phyloP scores from a whole-genome alignment of 2,329 filamentous ascomycete genomes.

The Albifimbria verrucaria region DNA sequence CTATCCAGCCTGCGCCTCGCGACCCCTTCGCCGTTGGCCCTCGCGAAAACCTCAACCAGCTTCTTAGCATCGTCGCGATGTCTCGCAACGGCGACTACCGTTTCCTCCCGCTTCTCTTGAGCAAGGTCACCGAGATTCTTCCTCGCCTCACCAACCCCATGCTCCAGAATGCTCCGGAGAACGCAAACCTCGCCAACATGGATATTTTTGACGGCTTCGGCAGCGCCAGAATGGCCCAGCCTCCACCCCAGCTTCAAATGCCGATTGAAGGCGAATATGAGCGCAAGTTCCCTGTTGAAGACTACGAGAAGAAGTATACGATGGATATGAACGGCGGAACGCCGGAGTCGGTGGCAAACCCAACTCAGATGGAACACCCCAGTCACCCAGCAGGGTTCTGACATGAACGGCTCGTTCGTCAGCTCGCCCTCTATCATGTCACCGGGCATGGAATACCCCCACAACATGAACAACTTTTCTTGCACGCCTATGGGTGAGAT shows the following conservation, averaged over 20 bases:
- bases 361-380: slow-evolving; percentile 27
- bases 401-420: slow-evolving; percentile 48
- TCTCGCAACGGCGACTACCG: slow-evolving; percentile 74
- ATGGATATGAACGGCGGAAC: slow-evolving; percentile 31
- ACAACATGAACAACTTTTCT: slow-evolving; percentile 40
- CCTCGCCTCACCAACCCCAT: slow-evolving; percentile 60
- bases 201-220: slow-evolving; percentile 67
- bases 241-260: slow-evolving; percentile 37
- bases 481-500: slow-evolving; percentile 49
- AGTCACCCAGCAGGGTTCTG: slow-evolving; percentile 20
- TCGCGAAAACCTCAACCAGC: slow-evolving; percentile 68
- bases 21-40: slow-evolving; percentile 65
- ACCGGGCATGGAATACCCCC: slow-evolving; percentile 46
- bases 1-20: slow-evolving; percentile 57
- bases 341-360: slow-evolving; percentile 28
- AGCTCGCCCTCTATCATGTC: slow-evolving; percentile 54
- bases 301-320: slow-evolving; percentile 37
- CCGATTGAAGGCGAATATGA: slow-evolving; percentile 46
- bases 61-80: slow-evolving; percentile 64
- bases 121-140: slow-evolving; percentile 71
- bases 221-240: slow-evolving; percentile 58
- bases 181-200: slow-evolving; percentile 46
- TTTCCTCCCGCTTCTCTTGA: slow-evolving; percentile 72
- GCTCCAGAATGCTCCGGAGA: slow-evolving; percentile 57
- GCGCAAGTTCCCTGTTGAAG: slow-evolving; percentile 41